Conservation (phyloP, 345 rosid genomes). For the Citrus sp. region DNA sequence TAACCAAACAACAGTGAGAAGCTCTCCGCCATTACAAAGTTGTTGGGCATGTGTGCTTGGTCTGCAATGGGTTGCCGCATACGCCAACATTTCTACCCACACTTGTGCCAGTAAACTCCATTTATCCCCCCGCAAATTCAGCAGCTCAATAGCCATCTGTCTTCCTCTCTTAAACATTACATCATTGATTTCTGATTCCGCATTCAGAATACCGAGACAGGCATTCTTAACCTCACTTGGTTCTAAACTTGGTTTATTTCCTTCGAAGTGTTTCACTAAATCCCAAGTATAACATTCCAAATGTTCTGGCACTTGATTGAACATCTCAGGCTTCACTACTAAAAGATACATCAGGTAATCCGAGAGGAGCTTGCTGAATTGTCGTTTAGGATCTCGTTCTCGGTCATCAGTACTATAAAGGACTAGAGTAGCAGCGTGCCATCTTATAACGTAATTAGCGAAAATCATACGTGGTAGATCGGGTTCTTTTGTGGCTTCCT, state of each 20-base stretch:
- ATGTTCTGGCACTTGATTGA: slow-evolving; percentile 38
- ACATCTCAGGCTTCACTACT: slow-evolving; percentile 43
- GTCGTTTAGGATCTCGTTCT: neutral
- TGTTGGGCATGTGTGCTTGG: slow-evolving; percentile 55
- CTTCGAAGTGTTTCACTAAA: slow-evolving; percentile 32
- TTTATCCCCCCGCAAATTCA: neutral
- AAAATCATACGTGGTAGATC: too few relatives aligned
- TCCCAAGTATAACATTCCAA: slow-evolving; percentile 16
- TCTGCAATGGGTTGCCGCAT: slow-evolving; percentile 61
- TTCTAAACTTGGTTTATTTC: slow-evolving; percentile 11
- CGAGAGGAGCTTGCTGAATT: slow-evolving; percentile 43
- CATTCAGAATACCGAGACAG: slow-evolving; percentile 10
- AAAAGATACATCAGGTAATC: slow-evolving; percentile 67
- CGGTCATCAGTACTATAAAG: slow-evolving; percentile 9
- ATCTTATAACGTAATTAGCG: neutral
- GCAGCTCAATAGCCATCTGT: slow-evolving; percentile 48
- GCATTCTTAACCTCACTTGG: slow-evolving; percentile 4
- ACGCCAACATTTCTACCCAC: slow-evolving; percentile 60
- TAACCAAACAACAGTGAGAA: slow-evolving; percentile 58
- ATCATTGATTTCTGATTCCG: slow-evolving; percentile 39
- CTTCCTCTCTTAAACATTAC: neutral
- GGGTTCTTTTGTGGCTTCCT: too few relatives aligned
- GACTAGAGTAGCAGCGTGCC: slow-evolving; percentile 64
- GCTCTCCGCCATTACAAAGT: slow-evolving; percentile 65
- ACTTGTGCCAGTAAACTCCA: slow-evolving; percentile 53